Conservation (phyloP, 1,139 yeast species). For the Geotrichum bryndzae region DNA sequence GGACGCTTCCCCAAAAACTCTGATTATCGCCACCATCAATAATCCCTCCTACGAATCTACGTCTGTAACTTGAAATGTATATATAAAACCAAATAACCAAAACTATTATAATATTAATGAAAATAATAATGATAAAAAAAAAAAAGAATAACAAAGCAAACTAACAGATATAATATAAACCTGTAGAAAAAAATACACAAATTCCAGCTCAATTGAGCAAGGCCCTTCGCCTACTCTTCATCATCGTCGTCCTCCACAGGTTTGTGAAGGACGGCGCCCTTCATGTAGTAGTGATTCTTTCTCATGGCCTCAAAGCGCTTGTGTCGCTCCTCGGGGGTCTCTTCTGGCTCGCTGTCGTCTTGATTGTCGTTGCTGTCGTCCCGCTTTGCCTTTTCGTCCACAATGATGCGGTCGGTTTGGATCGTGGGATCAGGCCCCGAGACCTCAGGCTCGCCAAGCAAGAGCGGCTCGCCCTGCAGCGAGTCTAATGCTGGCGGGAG, state of each 20-base stretch:
- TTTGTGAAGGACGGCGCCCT: conserved; percentile 43
- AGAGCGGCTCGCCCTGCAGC: conserved; percentile 39
- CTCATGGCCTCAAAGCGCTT: conserved; percentile 66
- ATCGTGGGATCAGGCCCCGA: conserved; percentile 24
- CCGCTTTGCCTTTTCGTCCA: conserved; percentile 17
- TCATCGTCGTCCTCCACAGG: conserved; percentile 30
- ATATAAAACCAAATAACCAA: not conserved
- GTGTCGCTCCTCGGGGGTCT: conserved; percentile 58
- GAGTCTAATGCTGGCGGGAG: conserved; percentile 28
- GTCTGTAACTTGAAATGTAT: not conserved
- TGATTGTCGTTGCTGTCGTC: conserved; percentile 36
- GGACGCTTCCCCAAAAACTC: not conserved
- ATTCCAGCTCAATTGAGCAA: conserved; percentile 1
- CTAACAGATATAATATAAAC: not conserved
- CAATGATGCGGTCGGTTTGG: conserved; percentile 29
- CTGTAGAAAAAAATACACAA: not conserved
- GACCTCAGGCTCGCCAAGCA: conserved; percentile 50
- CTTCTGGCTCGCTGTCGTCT: conserved; percentile 38
- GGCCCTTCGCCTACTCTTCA: conserved; percentile 16
- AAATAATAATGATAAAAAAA: not conserved
- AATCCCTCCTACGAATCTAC: not conserved
- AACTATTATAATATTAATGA: not conserved
- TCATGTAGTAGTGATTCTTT: conserved; percentile 69
- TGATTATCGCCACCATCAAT: not conserved
- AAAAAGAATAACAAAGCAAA: not conserved